Evolutionary conservation across 768 basidiomycete species (phyloP).

Genomic region (Lentinula aciculospora): DNA sequence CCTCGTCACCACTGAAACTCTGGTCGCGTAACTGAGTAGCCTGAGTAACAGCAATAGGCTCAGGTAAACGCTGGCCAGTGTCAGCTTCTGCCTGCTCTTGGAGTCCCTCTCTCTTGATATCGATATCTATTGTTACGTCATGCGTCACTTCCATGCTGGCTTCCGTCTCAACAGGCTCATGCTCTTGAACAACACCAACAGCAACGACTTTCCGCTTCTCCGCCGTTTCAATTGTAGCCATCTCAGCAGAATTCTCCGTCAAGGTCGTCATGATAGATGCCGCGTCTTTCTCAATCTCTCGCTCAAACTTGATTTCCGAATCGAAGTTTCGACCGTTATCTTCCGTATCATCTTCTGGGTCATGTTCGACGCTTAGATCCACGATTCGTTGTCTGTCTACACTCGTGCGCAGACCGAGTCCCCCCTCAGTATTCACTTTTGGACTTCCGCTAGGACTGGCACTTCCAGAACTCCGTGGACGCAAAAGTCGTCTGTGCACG

Average conservation of each 20-base stretch:
- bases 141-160: conserved; percentile 4
- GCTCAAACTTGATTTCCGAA: conserved; percentile 14
- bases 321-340: background rate
- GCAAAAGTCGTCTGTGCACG: conserved; percentile 34
- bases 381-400: conserved; percentile 2
- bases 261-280: conserved; percentile 32
- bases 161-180: conserved; percentile 6
- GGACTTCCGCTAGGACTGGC: conserved; percentile 17
- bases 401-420: background rate
- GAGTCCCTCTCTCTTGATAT: background rate
- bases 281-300: conserved; percentile 30
- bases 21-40: conserved; percentile 11
- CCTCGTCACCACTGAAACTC: conserved; percentile 13
- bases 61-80: background rate
- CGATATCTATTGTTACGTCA: background rate
- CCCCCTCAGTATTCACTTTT: background rate
- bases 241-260: conserved; percentile 43
- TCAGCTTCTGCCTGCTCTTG: background rate
- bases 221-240: conserved; percentile 42
- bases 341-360: background rate
- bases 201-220: conserved; percentile 31
- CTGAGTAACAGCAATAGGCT: background rate
- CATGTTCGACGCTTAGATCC: background rate
- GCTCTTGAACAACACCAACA: conserved; percentile 4
- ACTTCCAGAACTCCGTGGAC: conserved; percentile 34